A percentile compares a stretch with the other conserved stretches of the same genome.
Evolutionary conservation across 2,329 filamentous ascomycete species (phyloP).

Genomic region (Pseudofabraea citricarpa): DNA sequence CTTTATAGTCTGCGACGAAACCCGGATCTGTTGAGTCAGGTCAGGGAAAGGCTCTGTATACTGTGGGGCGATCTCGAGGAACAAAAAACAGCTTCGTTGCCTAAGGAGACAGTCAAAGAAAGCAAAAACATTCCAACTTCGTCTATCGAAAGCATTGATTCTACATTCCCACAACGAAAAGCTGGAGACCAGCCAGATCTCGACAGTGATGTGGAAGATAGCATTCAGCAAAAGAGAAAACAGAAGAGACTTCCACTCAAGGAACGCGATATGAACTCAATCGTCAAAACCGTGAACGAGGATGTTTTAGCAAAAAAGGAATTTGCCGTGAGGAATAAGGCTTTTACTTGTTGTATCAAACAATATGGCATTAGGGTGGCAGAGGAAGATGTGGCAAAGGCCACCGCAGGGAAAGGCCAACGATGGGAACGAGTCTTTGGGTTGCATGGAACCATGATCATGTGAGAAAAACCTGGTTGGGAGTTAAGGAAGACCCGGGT

Average conservation of each 20-base stretch:
- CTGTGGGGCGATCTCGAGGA: conserved; percentile 88
- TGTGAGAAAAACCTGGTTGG: too few species aligned
- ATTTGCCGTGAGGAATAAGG: conserved; percentile 47
- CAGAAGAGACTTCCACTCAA: conserved; percentile 1
- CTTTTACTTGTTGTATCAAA: conserved; percentile 66
- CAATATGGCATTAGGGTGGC: conserved; percentile 59
- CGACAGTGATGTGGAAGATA: conserved; percentile 20
- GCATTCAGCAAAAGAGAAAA: conserved; percentile 3
- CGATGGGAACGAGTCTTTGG: conserved; percentile 61
- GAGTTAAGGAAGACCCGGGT: too few species aligned
- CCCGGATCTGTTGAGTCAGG: conserved; percentile 36
- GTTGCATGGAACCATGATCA: conserved; percentile 60
- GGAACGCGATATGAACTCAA: conserved; percentile 3
- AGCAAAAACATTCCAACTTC: conserved; percentile 2
- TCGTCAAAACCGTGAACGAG: conserved; percentile 11
- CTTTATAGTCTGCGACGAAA: conserved; percentile 50
- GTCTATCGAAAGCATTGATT: conserved; percentile 5
- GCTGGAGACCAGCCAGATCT: conserved; percentile 19
- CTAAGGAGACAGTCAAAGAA: too few species aligned
- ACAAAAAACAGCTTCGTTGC: conserved; percentile 47
- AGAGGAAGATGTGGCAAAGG: conserved; percentile 34
- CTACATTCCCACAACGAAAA: conserved; percentile 4
- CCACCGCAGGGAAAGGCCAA: conserved; percentile 38
- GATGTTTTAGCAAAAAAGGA: too few species aligned
- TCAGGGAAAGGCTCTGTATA: conserved; percentile 68